phyloP scores from a whole-genome alignment of 305 asterid genomes.

The Andrographis paniculata region DNA sequence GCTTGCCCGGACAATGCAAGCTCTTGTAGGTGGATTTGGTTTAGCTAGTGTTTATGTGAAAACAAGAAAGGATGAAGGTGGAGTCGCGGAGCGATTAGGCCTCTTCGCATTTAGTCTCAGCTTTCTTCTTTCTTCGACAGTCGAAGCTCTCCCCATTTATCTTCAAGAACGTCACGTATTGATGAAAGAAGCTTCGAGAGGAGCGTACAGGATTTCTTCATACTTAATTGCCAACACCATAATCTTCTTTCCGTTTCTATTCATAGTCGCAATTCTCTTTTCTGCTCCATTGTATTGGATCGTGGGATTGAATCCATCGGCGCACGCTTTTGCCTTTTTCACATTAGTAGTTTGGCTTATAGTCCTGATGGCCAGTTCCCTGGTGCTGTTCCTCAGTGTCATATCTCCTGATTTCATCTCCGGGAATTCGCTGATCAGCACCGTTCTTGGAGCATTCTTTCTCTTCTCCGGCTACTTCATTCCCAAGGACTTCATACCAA shows the following conservation, averaged over 20 bases:
- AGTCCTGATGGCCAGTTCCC: conserved; percentile 83
- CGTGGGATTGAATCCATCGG: conserved; percentile 73
- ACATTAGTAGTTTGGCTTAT: conserved; percentile 67
- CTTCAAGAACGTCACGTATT: conserved; percentile 77
- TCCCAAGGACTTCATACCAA: conserved; percentile 72
- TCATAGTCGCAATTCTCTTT: conserved; percentile 63
- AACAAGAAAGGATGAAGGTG: conserved; percentile 56
- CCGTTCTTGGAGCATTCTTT: conserved; percentile 83
- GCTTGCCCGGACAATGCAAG: conserved; percentile 83
- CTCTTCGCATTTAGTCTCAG: conserved; percentile 81
- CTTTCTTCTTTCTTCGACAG: conserved; percentile 87
- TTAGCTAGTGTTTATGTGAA: conserved; percentile 64
- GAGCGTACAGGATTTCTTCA: conserved; percentile 69
- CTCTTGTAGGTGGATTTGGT: conserved; percentile 83
- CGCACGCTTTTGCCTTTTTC: conserved; percentile 56
- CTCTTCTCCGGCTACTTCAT: conserved; percentile 91
- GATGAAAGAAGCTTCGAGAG: conserved; percentile 81
- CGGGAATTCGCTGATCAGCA: conserved; percentile 73
- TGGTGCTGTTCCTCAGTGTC: conserved; percentile 74
- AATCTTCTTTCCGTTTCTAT: conserved; percentile 67
- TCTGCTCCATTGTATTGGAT: conserved; percentile 84
- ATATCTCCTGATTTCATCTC: conserved; percentile 82
- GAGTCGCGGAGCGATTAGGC: conserved; percentile 71
- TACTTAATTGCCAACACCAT: conserved; percentile 77
- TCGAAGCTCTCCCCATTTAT: conserved; percentile 86